These are phyloP conservation scores for Pythium folliculosum DNA, from an alignment of 352 stramenopile genomes.

Conservation along the genomic window DNA sequence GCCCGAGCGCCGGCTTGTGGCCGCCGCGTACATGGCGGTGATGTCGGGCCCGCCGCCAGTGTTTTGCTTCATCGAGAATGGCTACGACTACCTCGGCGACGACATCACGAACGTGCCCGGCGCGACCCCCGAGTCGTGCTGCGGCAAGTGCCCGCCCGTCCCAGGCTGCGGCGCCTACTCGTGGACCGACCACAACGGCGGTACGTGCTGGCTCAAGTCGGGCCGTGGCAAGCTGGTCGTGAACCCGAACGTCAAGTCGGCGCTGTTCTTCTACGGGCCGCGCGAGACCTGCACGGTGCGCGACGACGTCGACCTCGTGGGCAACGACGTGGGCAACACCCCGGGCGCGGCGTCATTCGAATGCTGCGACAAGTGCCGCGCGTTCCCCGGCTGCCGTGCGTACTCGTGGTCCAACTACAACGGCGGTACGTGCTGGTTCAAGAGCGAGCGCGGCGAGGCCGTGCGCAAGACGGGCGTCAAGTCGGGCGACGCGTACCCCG, in stretches of 20 bases:
- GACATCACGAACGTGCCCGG: constrained; percentile 26
- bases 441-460: background rate
- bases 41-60: background rate
- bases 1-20: background rate
- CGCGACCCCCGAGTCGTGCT: constrained; percentile 20
- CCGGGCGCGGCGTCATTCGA: background rate
- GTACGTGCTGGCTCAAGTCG: constrained; percentile 60
- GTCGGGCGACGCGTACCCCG: background rate
- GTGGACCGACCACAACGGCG: constrained; percentile 52
- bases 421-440: background rate
- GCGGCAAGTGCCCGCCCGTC: constrained; percentile 13
- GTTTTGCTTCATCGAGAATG: constrained; percentile 13
- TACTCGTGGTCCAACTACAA: constrained; percentile 14
- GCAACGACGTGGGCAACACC: constrained; percentile 15
- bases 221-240: background rate
- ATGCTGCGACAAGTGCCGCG: constrained; percentile 33
- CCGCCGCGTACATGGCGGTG: background rate
- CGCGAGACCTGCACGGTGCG: background rate
- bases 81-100: constrained; percentile 34
- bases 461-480: background rate
- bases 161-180: constrained; percentile 16
- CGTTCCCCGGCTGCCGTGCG: constrained; percentile 6
- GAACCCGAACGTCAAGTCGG: background rate
- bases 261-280: background rate
- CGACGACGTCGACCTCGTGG: constrained; percentile 6